Conservation (phyloP, 1,284 basidiomycete species). For the Xerocomus nothofagi region DNA sequence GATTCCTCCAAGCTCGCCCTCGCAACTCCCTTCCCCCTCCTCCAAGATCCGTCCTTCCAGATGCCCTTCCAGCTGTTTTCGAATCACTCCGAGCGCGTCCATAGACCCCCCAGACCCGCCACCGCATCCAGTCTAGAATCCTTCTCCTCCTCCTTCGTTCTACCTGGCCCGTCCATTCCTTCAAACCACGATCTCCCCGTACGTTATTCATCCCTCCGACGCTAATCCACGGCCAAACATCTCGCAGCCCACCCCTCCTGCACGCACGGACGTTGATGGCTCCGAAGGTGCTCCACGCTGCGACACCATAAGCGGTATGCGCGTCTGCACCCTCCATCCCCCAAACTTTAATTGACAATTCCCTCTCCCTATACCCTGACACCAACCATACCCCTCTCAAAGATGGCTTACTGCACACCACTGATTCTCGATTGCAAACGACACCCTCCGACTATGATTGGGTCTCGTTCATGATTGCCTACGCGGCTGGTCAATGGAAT, state of each 20-base stretch:
- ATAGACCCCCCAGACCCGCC: slow-evolving; percentile 45
- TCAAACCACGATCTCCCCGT: slow-evolving; percentile 12
- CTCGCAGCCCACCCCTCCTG: slow-evolving; percentile 7
- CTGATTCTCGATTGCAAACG: slow-evolving; percentile 21
- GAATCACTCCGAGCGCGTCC: slow-evolving; percentile 21
- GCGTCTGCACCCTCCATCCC: background rate
- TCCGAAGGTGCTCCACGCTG: slow-evolving; percentile 12
- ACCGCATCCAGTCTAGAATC: slow-evolving; percentile 49
- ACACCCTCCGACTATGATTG: slow-evolving; percentile 60
- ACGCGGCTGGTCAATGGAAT: slow-evolving; percentile 79
- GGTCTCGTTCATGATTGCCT: slow-evolving; percentile 74
- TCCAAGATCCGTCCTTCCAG: slow-evolving; percentile 27
- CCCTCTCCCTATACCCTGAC: slow-evolving; percentile 27
- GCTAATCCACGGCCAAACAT: background rate
- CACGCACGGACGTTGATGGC: slow-evolving; percentile 10
- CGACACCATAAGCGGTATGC: slow-evolving; percentile 28
- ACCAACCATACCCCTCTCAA: background rate
- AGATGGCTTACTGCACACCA: slow-evolving; percentile 15
- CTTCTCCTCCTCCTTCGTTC: slow-evolving; percentile 27
- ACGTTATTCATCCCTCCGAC: background rate
- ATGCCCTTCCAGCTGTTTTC: slow-evolving; percentile 36
- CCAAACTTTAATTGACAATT: slow-evolving; percentile 7
- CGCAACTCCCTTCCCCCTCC: slow-evolving; percentile 27
- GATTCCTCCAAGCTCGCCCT: slow-evolving; percentile 18
- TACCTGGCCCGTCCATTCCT: slow-evolving; percentile 20